Percentiles rank a stretch among this genome's conserved stretches.
phyloP scores from a whole-genome alignment of 2,329 filamentous ascomycete species.

The Colletotrichum sp. region DNA sequence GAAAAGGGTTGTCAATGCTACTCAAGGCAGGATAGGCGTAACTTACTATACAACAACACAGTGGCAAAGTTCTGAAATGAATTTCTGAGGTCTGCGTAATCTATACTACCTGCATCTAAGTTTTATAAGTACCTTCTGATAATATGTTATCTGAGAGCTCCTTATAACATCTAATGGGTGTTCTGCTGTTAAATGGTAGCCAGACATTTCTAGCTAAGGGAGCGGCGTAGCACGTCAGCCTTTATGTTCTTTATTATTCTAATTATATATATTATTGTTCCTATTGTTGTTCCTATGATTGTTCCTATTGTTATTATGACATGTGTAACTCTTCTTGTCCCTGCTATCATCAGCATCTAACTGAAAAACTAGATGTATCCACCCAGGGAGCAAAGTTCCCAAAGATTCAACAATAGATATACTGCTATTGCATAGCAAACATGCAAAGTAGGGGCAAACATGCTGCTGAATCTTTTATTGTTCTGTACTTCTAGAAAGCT shows the following conservation, averaged over 20 bases:
- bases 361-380: background rate
- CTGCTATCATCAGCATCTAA: background rate
- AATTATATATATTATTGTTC: background rate
- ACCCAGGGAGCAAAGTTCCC: background rate
- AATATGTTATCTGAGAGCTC: background rate
- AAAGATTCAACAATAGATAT: background rate
- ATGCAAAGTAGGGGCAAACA: background rate
- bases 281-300: background rate
- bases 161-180: background rate
- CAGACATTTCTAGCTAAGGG: background rate
- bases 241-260: background rate
- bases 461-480: background rate
- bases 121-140: background rate
- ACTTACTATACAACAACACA: background rate
- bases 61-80: too few species aligned
- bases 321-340: rapidly evolving
- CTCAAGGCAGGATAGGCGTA: rapidly evolving
- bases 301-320: background rate
- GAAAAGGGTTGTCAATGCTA: background rate
- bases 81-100: background rate
- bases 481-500: background rate
- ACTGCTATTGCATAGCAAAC: background rate
- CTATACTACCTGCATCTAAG: background rate
- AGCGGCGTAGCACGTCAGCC: background rate
- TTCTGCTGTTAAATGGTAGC: background rate